Base-by-base conservation (phyloP, 2,329 filamentous ascomycete genomes). In the Hypoxylon sp. region DNA sequence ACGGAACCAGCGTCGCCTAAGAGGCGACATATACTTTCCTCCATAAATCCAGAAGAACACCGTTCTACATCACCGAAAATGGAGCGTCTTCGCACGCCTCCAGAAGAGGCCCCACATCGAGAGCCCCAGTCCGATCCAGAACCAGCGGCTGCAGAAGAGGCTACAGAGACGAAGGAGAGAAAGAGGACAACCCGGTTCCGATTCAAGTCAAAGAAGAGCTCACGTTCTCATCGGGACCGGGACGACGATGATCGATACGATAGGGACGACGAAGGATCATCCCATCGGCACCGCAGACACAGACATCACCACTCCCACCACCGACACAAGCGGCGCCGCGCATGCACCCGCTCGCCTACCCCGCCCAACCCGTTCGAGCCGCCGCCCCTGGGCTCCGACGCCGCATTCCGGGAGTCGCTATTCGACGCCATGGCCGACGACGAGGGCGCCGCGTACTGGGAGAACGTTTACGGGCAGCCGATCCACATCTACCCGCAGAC, bases 401-500 rank as follows among this genome's bases (percentile, higher is more conserved):
- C 85, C 0, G 93, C 94, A 0, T 99, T 99, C 76, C 89, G 92
- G 28, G 92, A 97, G 77, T 97, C 93, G 0, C 88, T 99, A 4
- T 98, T 98, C 79, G 95, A 99, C 77, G 95, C 95, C 30, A 90
- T 99, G 78, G 94, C 93, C 37, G 95, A 99, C 77, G 94, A 98
- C 74, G 95, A 99, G 79, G 95, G 94, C 48, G 95, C 95, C 1
- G 87, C 89, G 6, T 99, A 95, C 80, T 99, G 95, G 95, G 91
- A 97, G 76, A 87, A 88, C 15, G 92, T 99, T n/a, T 99, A 98
- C 78, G 94, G 93, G 0, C 94, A 98, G 76, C 94, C 95, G 0
- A 91, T 98, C 51, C 93, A 97, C 77, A 86, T 88, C 6, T 97
- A 96, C 75, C 75, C 86, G 0, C 82, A 85, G 24, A 82, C 83